Evolutionary conservation across 306 rosid species (phyloP).

Genomic region (Pyrus bretschneideri): DNA sequence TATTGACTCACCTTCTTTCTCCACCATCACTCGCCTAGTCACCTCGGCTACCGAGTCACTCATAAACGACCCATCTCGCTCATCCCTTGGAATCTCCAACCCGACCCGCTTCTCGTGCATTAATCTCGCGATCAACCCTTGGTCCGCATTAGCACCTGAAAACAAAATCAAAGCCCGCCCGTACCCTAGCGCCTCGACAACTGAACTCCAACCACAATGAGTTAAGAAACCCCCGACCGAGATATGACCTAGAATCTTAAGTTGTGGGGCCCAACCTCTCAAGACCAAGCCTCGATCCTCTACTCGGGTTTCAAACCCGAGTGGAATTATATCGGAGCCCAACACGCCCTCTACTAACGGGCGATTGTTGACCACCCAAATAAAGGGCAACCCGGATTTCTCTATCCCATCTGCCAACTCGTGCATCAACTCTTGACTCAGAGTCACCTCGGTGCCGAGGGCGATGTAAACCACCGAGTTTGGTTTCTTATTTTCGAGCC

Average conservation of each 20-base stretch:
- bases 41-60: slow-evolving; percentile 8
- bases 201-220: slow-evolving; percentile 24
- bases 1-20: neutral
- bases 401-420: too few species aligned
- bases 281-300: slow-evolving; percentile 1
- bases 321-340: neutral
- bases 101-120: neutral
- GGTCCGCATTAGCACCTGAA: neutral
- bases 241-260: neutral
- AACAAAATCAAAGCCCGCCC: slow-evolving; percentile 10
- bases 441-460: too few species aligned
- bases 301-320: neutral
- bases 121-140: neutral
- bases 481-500: slow-evolving; percentile 1
- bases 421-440: too few species aligned
- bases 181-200: slow-evolving; percentile 13
- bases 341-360: too few species aligned
- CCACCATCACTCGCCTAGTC: slow-evolving; percentile 12
- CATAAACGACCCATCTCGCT: slow-evolving; percentile 2
- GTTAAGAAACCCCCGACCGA: slow-evolving; percentile 16
- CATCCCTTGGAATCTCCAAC: slow-evolving; percentile 11
- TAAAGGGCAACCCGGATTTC: too few species aligned
- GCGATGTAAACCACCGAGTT: too few species aligned
- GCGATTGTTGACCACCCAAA: neutral
- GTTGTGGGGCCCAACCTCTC: slow-evolving; percentile 20